Evolutionary conservation across 352 stramenopile genomes (phyloP), one percentile per base, ranked within the genome.

Genomic region (Pythium rishiriense): DNA sequence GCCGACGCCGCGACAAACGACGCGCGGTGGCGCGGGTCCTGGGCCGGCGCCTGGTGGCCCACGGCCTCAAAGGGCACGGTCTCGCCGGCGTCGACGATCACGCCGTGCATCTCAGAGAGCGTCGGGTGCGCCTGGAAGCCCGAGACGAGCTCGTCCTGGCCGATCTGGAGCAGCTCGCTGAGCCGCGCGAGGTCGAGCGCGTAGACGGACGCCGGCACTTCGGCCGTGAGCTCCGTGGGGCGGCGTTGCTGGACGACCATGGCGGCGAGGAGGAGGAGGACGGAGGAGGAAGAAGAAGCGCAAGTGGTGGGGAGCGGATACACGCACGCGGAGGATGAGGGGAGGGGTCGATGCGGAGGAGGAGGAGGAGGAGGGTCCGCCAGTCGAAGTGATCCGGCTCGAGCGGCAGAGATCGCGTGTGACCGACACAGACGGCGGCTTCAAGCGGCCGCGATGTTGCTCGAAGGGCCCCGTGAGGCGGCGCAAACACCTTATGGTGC

Each of bases 41-140:
- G 21, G 9, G 57, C 60, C 14, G 22, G 19, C 6, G 59, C 54
- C n/a, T 61, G 53, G 14, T 71, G 58, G 7, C 81, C 83, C 24
- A 93, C 79, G 4, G 79, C 83, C 58, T 93, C 83, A 53, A 93
- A 91, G 0, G 83, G 80, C 41, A 91, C 80, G 63, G 87, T 77
- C 66, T 90, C 79, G 19, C 83, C 83, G 31, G 81, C 76, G 59
- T 93, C 82, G 12, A 93, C 81, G 62, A 93, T 78, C 24, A 93
- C 81, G 45, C 83, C 82, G 50, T 93, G 83, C 68, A 93, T 93
- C 43, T 88, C 81, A 22, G 78, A 84, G 41, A 76, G 73, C 24
- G 69, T 81, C 42, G 78, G 79, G 57, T 87, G 64, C 12, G 70
- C 58, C 60, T 87, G 75, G 67, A 93, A 88, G 41, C 81, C 78